phyloP scores from a whole-genome alignment of 306 rosid genomes.

The Dalbergia oliveri region DNA sequence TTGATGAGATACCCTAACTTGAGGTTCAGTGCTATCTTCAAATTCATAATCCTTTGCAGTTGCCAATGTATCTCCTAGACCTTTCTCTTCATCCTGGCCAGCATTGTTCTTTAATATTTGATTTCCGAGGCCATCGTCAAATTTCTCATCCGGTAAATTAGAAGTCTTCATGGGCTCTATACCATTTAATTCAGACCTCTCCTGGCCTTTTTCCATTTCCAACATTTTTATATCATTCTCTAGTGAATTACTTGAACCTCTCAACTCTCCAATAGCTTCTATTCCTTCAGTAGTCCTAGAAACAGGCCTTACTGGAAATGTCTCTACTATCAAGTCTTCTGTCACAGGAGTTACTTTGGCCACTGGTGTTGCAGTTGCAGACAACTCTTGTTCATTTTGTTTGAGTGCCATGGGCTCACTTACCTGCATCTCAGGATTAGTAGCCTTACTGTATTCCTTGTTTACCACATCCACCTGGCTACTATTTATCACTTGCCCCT shows the following conservation, averaged over 20 bases:
- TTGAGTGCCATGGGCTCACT: slow-evolving; percentile 43
- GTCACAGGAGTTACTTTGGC: slow-evolving; percentile 46
- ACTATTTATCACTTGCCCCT: slow-evolving; percentile 48
- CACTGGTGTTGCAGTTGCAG: slow-evolving; percentile 38
- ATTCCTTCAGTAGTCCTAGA: slow-evolving; percentile 41
- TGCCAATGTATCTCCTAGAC: slow-evolving; percentile 42
- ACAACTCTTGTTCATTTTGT: slow-evolving; percentile 52
- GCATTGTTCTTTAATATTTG: slow-evolving; percentile 34
- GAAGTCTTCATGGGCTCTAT: slow-evolving; percentile 38
- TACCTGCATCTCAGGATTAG: slow-evolving; percentile 40
- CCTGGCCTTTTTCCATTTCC: slow-evolving; percentile 43
- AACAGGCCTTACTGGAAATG: slow-evolving; percentile 71
- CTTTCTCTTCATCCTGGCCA: slow-evolving; percentile 50
- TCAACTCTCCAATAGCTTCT: slow-evolving; percentile 52
- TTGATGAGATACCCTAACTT: slow-evolving; percentile 47
- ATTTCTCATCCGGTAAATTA: slow-evolving; percentile 45
- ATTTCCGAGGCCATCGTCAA: slow-evolving; percentile 50
- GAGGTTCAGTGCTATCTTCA: slow-evolving; percentile 42
- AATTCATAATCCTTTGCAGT: slow-evolving; percentile 48
- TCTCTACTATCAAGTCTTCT: slow-evolving; percentile 70
- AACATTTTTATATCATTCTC: slow-evolving; percentile 45
- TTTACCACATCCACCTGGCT: slow-evolving; percentile 50
- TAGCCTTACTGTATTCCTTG: slow-evolving; percentile 45
- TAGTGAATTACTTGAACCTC: slow-evolving; percentile 38
- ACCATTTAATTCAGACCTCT: slow-evolving; percentile 44